These are phyloP conservation scores for Acacia melanoxylon DNA, from an alignment of 306 rosid genomes.

Conservation along the genomic window DNA sequence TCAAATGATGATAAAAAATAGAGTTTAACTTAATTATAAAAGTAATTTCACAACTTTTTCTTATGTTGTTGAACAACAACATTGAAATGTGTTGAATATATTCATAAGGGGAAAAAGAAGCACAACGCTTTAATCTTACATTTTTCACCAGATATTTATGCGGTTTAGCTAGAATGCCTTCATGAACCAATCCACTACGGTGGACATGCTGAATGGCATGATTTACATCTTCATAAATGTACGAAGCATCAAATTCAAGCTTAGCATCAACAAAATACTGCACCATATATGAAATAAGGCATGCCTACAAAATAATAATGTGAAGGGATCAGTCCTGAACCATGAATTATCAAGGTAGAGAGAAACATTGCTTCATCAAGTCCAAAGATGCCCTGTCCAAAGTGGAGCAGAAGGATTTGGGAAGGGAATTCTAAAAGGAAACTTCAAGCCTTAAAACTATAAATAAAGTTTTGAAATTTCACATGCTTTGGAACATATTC, in stretches of 20 bases:
- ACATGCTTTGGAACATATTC: conserved; percentile 1
- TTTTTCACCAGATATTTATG: conserved; percentile 75
- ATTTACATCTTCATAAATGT: conserved; percentile 86
- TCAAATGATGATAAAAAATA: conserved; percentile 5
- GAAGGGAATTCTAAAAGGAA: conserved; percentile 23
- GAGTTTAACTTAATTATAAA: conserved; percentile 28
- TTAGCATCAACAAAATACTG: conserved; percentile 91
- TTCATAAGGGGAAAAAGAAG: not conserved
- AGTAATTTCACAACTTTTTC: conserved; percentile 17
- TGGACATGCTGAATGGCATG: conserved; percentile 93
- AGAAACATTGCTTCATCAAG: conserved; percentile 10
- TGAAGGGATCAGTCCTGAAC: conserved; percentile 30
- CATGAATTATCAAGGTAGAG: conserved; percentile 8
- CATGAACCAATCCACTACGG: conserved; percentile 83
- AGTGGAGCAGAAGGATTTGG: conserved; percentile 26
- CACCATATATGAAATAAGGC: conserved; percentile 95
- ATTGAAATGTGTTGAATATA: conserved; percentile 27
- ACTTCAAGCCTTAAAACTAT: conserved; percentile 13
- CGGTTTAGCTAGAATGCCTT: conserved; percentile 77
- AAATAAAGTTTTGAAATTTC: not conserved
- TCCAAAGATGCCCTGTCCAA: not conserved
- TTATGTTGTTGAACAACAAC: conserved; percentile 23
- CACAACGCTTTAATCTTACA: conserved; percentile 51
- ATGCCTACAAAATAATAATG: conserved; percentile 65
- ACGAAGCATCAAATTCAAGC: conserved; percentile 88